These are phyloP conservation scores for Gossypium trilobum DNA, from an alignment of 441 rosid genomes.

Conservation along the genomic window DNA sequence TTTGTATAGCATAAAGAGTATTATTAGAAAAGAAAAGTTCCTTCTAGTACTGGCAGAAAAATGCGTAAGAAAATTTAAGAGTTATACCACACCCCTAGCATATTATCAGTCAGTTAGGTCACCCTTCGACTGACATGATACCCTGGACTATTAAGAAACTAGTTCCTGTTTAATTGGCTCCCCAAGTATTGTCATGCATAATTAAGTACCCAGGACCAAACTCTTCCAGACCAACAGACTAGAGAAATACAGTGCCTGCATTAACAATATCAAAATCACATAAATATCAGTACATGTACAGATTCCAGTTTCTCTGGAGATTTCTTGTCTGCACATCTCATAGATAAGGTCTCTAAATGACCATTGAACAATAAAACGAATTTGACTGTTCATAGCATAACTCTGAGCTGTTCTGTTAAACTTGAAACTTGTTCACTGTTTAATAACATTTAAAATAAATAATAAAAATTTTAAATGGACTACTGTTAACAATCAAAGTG, in stretches of 20 bases:
- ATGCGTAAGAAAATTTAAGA: not conserved
- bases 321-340: not conserved
- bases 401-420: not conserved
- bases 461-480: not conserved
- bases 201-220: not conserved
- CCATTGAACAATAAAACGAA: not conserved
- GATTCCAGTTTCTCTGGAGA: not conserved
- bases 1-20: not conserved
- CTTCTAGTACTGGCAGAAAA: not conserved
- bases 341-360: not conserved
- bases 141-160: not conserved
- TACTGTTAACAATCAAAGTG: not conserved
- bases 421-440: not conserved
- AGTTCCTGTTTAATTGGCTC: not conserved
- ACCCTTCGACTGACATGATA: slow-evolving; percentile 5
- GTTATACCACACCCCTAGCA: not conserved
- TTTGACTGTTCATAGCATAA: not conserved
- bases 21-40: not conserved
- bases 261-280: not conserved
- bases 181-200: not conserved
- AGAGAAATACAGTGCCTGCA: not conserved
- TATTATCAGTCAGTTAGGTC: not conserved
- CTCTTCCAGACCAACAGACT: not conserved
- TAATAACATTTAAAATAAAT: not conserved
- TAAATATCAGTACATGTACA: not conserved